Conservation (phyloP, 352 stramenopile genomes). For the Achlya hypogyna region DNA sequence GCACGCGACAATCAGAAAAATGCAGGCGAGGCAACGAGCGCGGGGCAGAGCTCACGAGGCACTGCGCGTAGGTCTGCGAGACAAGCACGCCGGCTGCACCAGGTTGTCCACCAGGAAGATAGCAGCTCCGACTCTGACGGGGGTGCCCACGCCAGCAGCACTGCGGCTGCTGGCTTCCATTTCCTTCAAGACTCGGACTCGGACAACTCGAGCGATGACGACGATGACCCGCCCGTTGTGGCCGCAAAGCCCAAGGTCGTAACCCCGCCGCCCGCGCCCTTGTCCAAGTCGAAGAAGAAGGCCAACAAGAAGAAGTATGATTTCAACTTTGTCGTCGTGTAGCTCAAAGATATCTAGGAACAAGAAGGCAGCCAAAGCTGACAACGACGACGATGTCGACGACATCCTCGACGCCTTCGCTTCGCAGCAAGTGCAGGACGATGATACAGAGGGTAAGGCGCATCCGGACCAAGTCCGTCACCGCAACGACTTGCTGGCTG, state of each 20-base stretch:
- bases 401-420: conserved; percentile 56
- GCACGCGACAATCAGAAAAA: no score
- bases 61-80: conserved; percentile 53
- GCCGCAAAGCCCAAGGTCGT: background rate
- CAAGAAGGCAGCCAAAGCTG: conserved; percentile 25
- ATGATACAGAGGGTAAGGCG: conserved; percentile 28
- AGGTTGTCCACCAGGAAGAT: conserved; percentile 41
- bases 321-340: background rate
- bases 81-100: conserved; percentile 54
- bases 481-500: conserved; percentile 45
- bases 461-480: conserved; percentile 31
- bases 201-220: conserved; percentile 28
- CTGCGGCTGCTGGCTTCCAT: conserved; percentile 49
- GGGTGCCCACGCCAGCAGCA: conserved; percentile 43
- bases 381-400: conserved; percentile 44
- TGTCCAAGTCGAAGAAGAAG: conserved; percentile 29
- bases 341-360: conserved; percentile 18
- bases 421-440: conserved; percentile 32
- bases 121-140: conserved; percentile 31
- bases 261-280: background rate
- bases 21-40: no score
- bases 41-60: no score
- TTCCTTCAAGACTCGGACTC: conserved; percentile 41
- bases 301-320: conserved; percentile 32
- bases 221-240: conserved; percentile 15